Evolutionary conservation across 2,329 filamentous ascomycete genomes (phyloP), one percentile per base, ranked within the genome.

Genomic region (Pseudopithomyces chartarum): DNA sequence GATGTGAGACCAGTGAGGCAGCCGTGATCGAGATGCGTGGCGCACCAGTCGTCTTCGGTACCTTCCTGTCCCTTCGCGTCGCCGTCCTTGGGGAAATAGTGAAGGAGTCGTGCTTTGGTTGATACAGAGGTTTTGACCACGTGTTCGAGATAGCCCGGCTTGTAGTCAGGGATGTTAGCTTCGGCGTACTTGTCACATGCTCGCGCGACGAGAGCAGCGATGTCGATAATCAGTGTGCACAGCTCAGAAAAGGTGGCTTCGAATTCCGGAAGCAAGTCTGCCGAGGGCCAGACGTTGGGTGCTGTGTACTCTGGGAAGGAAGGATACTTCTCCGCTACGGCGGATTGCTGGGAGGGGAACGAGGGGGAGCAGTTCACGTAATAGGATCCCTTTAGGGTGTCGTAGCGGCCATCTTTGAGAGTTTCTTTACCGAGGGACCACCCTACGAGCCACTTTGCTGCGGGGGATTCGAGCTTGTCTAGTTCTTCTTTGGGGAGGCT

Each of bases 1-100:
- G 90, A 94, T 0, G 95, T 99, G 33, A 99, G 82, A 13, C 93
- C 94, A 0, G 95, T 99, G 32, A 99, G 83, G 73, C 94, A 98
- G 42, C 95, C 92, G 68, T 97, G 92, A 75, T 98, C 94, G 55
- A 95, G 81, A 73, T 95, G 90, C 1, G 90, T 92, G 8, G 92
- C 91, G 75, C 94, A 99, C 95, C 95, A 99, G 78, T 96, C 91
- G 75, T 97, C 93, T 58, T 92, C 88, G n/a, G 78, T 78, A 76
- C 79, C 70, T 12, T 56, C 59, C 2, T 56, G 44, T 2, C 56
- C 43, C 29, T 56, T 56, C 22, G 58, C 55, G 11, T 58, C 53
- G 46, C 64, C 52, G 53, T 63, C 57, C 51, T 58, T 56, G 7
- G 69, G 94, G 67, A 93, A 98, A 77, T 99, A 99, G 78, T 99